Evolutionary conservation across 192 early-diverging fungal genomes (phyloP).

Genomic region (Paraglomus brasilianum): DNA sequence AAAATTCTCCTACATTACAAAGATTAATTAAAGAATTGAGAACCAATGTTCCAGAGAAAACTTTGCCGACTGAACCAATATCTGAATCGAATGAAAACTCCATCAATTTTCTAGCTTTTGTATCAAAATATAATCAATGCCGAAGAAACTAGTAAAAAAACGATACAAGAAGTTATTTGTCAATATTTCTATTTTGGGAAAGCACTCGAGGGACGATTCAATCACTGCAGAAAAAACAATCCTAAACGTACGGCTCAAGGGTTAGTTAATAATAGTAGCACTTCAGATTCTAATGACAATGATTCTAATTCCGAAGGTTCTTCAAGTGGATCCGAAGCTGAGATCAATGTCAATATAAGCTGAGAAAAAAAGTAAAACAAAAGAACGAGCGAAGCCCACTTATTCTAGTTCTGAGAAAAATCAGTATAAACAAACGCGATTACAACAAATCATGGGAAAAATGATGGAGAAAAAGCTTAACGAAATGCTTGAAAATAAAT

Average conservation of each 20-base stretch:
- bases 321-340: too few relatives aligned
- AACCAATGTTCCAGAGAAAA: too few relatives aligned
- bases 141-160: not conserved
- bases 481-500: too few relatives aligned
- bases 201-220: constrained; percentile 2
- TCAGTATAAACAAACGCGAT: too few relatives aligned
- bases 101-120: not conserved
- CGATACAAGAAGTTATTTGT: not conserved
- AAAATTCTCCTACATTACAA: not conserved
- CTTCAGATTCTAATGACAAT: too few relatives aligned
- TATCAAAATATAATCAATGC: not conserved
- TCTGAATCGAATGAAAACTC: not conserved
- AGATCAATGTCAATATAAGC: too few relatives aligned
- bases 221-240: not conserved
- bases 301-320: too few relatives aligned
- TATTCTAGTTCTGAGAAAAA: too few relatives aligned
- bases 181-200: not conserved
- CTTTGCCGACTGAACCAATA: not conserved
- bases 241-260: not conserved
- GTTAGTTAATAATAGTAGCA: constrained; percentile 6
- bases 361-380: too few relatives aligned
- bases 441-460: too few relatives aligned
- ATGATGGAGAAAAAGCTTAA: too few relatives aligned
- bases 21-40: not conserved
- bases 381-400: too few relatives aligned